Conservation (phyloP, 169 alveolate genomes). For the Hepatocystis sp. region DNA sequence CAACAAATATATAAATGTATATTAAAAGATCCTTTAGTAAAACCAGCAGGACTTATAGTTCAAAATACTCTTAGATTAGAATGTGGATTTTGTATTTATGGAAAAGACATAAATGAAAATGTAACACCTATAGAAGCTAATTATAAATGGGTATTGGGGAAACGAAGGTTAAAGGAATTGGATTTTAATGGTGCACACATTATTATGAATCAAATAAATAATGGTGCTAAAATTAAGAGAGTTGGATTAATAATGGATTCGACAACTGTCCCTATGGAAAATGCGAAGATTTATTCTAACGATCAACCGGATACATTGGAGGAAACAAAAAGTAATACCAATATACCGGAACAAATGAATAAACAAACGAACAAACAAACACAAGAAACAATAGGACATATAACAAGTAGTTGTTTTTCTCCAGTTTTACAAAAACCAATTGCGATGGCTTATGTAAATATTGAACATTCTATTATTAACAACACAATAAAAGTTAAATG, state of each 20-base stretch:
- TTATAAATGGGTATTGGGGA: slow-evolving; percentile 66
- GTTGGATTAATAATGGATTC: slow-evolving; percentile 45
- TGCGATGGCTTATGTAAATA: slow-evolving; percentile 70
- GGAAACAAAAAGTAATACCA: too few relatives aligned
- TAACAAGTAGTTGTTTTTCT: slow-evolving; percentile 67
- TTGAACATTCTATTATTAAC: slow-evolving; percentile 15
- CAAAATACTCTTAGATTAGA: slow-evolving; percentile 70
- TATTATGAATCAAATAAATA: slow-evolving; percentile 59
- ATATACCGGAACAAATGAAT: too few relatives aligned
- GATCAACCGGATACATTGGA: slow-evolving; percentile 11
- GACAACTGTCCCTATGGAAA: slow-evolving; percentile 61
- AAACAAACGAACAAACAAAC: neutral
- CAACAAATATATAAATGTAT: slow-evolving; percentile 38
- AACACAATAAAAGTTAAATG: slow-evolving; percentile 37
- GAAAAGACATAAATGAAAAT: slow-evolving; percentile 74
- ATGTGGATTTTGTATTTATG: slow-evolving; percentile 76
- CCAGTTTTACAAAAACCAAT: slow-evolving; percentile 71
- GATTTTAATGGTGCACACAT: slow-evolving; percentile 74
- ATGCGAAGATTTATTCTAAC: slow-evolving; percentile 54
- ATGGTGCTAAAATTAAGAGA: slow-evolving; percentile 67
- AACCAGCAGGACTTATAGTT: slow-evolving; percentile 75
- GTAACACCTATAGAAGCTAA: slow-evolving; percentile 74
- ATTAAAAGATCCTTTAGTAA: slow-evolving; percentile 42
- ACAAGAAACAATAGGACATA: slow-evolving; percentile 52
- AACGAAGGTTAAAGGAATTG: slow-evolving; percentile 68